Base-by-base conservation (phyloP, 2,329 filamentous ascomycete species). In the Alternaria sp. region DNA sequence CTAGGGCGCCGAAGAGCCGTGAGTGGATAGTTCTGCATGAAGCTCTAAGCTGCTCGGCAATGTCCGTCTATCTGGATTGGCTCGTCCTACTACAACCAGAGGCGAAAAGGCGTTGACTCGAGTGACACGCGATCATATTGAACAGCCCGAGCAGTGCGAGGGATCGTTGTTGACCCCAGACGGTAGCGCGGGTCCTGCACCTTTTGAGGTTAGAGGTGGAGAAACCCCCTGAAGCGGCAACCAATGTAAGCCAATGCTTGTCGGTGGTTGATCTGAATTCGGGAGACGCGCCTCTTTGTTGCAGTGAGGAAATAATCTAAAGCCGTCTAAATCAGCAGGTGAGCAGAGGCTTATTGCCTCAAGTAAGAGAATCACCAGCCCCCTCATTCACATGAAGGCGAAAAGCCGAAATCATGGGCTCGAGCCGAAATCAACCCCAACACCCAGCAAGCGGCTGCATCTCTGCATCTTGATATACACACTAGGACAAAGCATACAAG, bases 301-400 rank as follows among this genome's bases (percentile, higher is more conserved):
- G 62, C 67, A 69, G 58, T 49, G 50, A 44, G 32, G 55, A 55
- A 50, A 12, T 51, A 49, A 25, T 55, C 54, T 28, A 59, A 66
- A 62, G 59, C 54, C 64, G 65, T 55, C 54, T 28, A 59, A 65
- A 62, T 54, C 54, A 66, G 65, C 64, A 72, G 63, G 61, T 69
- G 59, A 63, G 58, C 62, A 67, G 68, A 66, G 61, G 65, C 51
- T 54, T 54, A 52, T 55, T 63, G 55, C 49, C 57, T 57, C 66
- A 52, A 61, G 54, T 55, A 50, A 59, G 47, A 17, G 57, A 59
- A 62, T 65, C 62, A 52, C 44, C 66, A 60, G 54, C 56, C 49
- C 59, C 54, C 51, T 21, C 51, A 64, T 73, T 73, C 71, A 73
- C 63, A 64, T 73, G 70, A 68, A 72, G 25, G 19, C 23, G 4